phyloP scores from a whole-genome alignment of 257 asterid genomes.

The Dorcoceras hygrometricum region DNA sequence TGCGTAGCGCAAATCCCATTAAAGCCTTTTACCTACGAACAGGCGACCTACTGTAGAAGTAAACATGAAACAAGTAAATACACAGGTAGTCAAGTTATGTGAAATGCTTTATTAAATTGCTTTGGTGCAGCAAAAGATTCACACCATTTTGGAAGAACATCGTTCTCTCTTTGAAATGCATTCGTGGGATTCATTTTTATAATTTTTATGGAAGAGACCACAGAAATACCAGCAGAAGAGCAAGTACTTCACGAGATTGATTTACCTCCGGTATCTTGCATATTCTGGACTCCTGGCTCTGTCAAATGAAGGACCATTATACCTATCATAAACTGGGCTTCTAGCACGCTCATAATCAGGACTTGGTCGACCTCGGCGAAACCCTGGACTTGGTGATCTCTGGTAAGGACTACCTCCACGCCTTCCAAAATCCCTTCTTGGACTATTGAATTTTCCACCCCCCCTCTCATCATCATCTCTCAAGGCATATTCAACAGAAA shows the following conservation, averaged over 20 bases:
- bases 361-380: conserved; percentile 60
- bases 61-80: conserved; percentile 5
- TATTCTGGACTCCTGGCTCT: conserved; percentile 68
- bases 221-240: conserved; percentile 9
- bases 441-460: conserved; percentile 46
- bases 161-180: not conserved
- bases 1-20: conserved; percentile 12
- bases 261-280: conserved; percentile 65
- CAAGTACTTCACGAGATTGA: not conserved
- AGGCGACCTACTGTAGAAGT: conserved; percentile 49
- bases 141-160: not conserved
- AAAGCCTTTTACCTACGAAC: conserved; percentile 46
- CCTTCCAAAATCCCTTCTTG: conserved; percentile 62
- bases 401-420: conserved; percentile 51
- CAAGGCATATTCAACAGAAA: conserved; percentile 90
- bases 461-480: conserved; percentile 83
- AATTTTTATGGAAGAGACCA: not conserved
- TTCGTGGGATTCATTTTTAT: not conserved
- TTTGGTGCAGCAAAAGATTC: not conserved
- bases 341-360: conserved; percentile 77
- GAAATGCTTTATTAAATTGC: not conserved
- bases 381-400: conserved; percentile 68
- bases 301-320: conserved; percentile 51
- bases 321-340: conserved; percentile 66
- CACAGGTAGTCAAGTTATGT: not conserved